Base-by-base conservation (phyloP, 768 basidiomycete species). In the Mycena maculata region DNA sequence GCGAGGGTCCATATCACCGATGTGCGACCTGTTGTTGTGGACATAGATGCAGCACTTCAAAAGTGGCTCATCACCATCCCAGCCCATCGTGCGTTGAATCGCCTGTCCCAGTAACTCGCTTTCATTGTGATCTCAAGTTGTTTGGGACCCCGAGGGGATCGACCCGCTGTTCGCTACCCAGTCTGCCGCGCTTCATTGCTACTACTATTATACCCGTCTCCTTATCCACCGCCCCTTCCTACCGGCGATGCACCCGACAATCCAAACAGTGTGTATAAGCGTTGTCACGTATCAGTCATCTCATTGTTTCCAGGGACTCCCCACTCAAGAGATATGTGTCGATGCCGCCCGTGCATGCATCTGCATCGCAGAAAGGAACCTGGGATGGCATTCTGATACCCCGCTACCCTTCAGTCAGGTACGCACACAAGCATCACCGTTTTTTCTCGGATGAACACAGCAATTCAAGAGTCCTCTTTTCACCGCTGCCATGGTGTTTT, bases 261-360 rank as follows among this genome's bases (percentile, higher is more conserved):
- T 11, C 25, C 28, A 27, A 28, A 18, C 28, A 4, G 48, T 49
- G 48, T 16, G 48, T 42, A 9, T 42, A 42, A 9, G 16, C 16
- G 8, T 48, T 28, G 11, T 28, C 4, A 5, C 4, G 8, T 7
- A 25, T 20, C 28, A 28, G 20, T 25, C 39, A 20, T 22, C 54
- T 27, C 4, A 7, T 2, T 18, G 9, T 7, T 13, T 27, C 28
- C 28, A 60, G 57, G 16, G 27, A 0, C 84, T 88, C 69, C 87
- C 90, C 2, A 89, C 88, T 0, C 81, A 90, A 9, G 86, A 88
- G 0, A 90, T 90, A 60, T 90, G 89, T 75, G 84, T 85, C 39
- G 90, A 88, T 30, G 83, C 90, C 5, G 87, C 90, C 0, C 80
- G 89, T 11, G 87, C 88, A 0, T 86, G 83, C 50, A 82, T 82